Percentiles rank a stretch among this genome's conserved stretches.
Evolutionary conservation across 2,329 filamentous ascomycete species (phyloP).

Genomic region (Aotearoamyces nothofagi): DNA sequence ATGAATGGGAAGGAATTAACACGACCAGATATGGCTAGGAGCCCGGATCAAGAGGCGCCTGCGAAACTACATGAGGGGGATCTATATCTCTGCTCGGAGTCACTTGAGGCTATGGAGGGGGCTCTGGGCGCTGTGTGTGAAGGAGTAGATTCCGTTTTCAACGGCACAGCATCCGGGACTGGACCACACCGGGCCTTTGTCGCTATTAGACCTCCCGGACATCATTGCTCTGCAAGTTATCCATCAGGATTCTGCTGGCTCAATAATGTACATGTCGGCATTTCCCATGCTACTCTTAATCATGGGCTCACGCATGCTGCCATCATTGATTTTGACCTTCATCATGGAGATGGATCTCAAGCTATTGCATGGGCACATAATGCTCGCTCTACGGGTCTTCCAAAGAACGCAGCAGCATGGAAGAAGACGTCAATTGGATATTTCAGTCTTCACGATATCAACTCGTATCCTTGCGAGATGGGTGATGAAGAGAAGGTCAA

Average conservation of each 20-base stretch:
- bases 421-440: conserved; percentile 87
- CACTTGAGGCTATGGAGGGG: conserved; percentile 74
- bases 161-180: conserved; percentile 24
- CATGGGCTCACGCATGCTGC: conserved; percentile 87
- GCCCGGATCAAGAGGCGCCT: conserved; percentile 24
- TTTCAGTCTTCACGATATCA: conserved; percentile 95
- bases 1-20: conserved; percentile 64
- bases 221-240: conserved; percentile 80
- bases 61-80: conserved; percentile 70
- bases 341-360: conserved; percentile 93
- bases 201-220: conserved; percentile 80
- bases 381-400: conserved; percentile 41
- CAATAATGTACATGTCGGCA: conserved; percentile 95
- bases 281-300: conserved; percentile 71
- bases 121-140: conserved; percentile 88
- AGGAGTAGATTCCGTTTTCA: conserved; percentile 75
- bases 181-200: conserved; percentile 73
- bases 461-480: conserved; percentile 90
- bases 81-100: conserved; percentile 79
- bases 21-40: conserved; percentile 46
- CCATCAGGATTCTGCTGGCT: conserved; percentile 98
- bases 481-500: conserved; percentile 90
- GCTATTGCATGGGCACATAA: conserved; percentile 89
- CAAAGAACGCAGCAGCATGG: conserved; percentile 58
- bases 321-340: conserved; percentile 83